Evolutionary conservation across 2,329 filamentous ascomycete genomes (phyloP), one percentile per base, ranked within the genome.

Genomic region (Zymoseptoria pseudotritici): DNA sequence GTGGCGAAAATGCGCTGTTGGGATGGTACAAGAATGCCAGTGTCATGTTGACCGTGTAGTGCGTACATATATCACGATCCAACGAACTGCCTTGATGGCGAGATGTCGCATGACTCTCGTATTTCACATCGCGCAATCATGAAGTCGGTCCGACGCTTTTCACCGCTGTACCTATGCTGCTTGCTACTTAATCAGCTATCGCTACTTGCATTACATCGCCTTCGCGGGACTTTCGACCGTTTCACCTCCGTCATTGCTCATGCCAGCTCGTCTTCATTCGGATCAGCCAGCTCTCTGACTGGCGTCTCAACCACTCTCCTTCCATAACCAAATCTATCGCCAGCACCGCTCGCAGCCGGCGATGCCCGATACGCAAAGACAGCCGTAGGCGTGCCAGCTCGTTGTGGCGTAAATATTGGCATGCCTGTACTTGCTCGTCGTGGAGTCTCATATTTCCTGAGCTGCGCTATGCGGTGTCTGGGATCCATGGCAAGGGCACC

Each of bases 21-120:
- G 88, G 80, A 69, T 97, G 94, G 87, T 99, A 97, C 77, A 89
- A 90, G 77, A 99, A 99, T 75, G 92, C 93, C 57, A 94, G 89
- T 75, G 89, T 97, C 68, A 83, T 97, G 83, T 87, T 91, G 55
- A 97, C 92, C 57, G 83, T 94, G 67, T 95, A 80, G 54, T 21
- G 24, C 8, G 36, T n/a, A 46, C 13, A n/a, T 29, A n/a, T 7
- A 7, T n/a, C 36, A n/a, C 36, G 36, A n/a, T 46, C 36, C n/a
- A 13, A n/a, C 13, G 36, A 46, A 46, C 6, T 17, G 36, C 13
- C 17, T 46, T 46, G 13, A 17, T 46, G 17, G 36, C 36, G 36
- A 29, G 26, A 29, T 2, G 6, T 29, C 26, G 26, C 26, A 9
- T 29, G 26, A 29, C 26, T 29, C 6, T 29, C 6, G 8, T 1